These are phyloP conservation scores for Fraxinus sp. DNA, from an alignment of 305 asterid species.

Conservation along the genomic window DNA sequence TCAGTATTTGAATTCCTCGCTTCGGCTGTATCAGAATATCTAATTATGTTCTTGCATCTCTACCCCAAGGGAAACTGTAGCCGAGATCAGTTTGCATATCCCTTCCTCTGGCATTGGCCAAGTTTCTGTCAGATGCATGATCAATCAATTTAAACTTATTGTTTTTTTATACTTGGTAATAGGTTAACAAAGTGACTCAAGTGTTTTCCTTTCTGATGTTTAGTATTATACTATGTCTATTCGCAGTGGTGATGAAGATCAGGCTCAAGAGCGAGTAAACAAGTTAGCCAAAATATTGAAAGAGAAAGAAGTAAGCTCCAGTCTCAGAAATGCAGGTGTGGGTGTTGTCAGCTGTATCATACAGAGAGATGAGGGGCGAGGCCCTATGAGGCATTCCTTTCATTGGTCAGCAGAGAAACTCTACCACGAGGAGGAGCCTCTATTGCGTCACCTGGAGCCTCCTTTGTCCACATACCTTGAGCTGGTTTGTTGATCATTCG, in stretches of 20 bases:
- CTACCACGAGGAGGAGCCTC: constrained; percentile 82
- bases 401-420: constrained; percentile 77
- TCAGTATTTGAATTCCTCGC: constrained; percentile 3
- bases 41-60: constrained; percentile 3
- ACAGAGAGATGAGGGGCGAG: constrained; percentile 98
- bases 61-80: neutral
- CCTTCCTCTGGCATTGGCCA: constrained; percentile 4
- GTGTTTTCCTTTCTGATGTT: constrained; percentile 8
- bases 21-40: constrained; percentile 12
- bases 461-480: constrained; percentile 96
- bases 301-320: constrained; percentile 81
- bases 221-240: constrained; percentile 19
- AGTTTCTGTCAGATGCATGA: constrained; percentile 4
- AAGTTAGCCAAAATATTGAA: constrained; percentile 86
- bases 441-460: constrained; percentile 94
- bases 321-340: constrained; percentile 79
- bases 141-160: too few species aligned
- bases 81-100: neutral
- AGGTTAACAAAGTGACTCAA: neutral
- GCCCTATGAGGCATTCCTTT: constrained; percentile 97
- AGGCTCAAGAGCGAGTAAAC: constrained; percentile 95
- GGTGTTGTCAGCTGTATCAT: constrained; percentile 89
- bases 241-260: constrained; percentile 97
- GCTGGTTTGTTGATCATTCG: constrained; percentile 54
- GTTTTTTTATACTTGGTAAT: neutral